Conservation (phyloP, 2,329 filamentous ascomycete genomes). For the Chaetomium globosum region DNA sequence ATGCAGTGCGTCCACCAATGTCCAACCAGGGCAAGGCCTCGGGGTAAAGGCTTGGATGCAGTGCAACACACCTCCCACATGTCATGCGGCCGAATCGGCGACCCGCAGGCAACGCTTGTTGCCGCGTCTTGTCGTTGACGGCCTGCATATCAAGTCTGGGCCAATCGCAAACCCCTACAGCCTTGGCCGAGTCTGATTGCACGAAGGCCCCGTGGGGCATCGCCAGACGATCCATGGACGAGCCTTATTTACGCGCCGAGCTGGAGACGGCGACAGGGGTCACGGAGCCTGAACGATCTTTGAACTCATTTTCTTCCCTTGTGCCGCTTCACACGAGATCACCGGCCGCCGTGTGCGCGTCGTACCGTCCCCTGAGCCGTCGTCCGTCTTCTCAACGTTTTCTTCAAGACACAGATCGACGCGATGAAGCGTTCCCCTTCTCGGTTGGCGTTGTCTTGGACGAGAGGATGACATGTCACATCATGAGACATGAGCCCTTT, state of each 20-base stretch:
- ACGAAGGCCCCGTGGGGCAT: slow-evolving; percentile 47
- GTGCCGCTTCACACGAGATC: slow-evolving; percentile 13
- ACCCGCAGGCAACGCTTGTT: slow-evolving; percentile 36
- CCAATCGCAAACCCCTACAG: slow-evolving; percentile 37
- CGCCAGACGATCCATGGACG: slow-evolving; percentile 50
- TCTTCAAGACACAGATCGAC: slow-evolving; percentile 25
- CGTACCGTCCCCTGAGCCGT: slow-evolving; percentile 44
- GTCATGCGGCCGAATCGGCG: slow-evolving; percentile 43
- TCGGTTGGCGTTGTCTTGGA: slow-evolving; percentile 24
- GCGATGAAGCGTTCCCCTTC: slow-evolving; percentile 31
- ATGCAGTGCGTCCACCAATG: slow-evolving; percentile 34
- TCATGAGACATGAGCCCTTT: slow-evolving; percentile 12
- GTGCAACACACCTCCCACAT: slow-evolving; percentile 41
- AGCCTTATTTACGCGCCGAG: slow-evolving; percentile 57
- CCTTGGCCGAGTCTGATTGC: slow-evolving; percentile 52
- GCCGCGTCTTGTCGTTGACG: slow-evolving; percentile 23
- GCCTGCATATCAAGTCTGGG: slow-evolving; percentile 32
- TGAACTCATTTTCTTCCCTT: slow-evolving; percentile 27
- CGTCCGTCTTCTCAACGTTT: slow-evolving; percentile 29
- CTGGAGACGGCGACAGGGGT: slow-evolving; percentile 47
- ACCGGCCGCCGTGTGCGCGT: slow-evolving; percentile 36
- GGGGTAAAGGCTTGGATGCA: slow-evolving; percentile 37
- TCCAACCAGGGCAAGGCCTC: slow-evolving; percentile 33
- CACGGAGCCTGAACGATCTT: slow-evolving; percentile 27
- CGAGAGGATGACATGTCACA: slow-evolving; percentile 30